These are phyloP conservation scores for Schwanniomyces sp. DNA, from an alignment of 805 yeast species.

Conservation along the genomic window DNA sequence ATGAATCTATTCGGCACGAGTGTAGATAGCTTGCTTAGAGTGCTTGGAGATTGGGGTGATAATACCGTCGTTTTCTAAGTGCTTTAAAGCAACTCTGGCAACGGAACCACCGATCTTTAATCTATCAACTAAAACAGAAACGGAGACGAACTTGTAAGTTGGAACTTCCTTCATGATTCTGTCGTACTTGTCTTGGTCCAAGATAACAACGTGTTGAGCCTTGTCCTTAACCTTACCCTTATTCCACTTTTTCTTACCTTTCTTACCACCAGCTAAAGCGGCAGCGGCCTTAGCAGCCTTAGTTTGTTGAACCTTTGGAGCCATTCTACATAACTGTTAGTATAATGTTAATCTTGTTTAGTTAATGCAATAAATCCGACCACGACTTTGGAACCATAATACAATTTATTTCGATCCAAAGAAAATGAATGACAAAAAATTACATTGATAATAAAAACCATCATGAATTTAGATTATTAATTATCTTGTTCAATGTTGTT, in stretches of 20 bases:
- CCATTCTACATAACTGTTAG: conserved; percentile 62
- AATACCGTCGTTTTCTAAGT: conserved; percentile 92
- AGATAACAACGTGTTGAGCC: conserved; percentile 96
- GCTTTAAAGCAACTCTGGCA: conserved; percentile 97
- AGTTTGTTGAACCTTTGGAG: conserved; percentile 98
- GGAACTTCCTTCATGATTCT: conserved; percentile 99
- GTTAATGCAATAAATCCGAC: not conserved
- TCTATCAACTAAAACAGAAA: conserved; percentile 98
- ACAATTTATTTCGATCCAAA: too few species aligned
- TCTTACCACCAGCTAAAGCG: conserved; percentile 99
- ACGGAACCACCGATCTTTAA: conserved; percentile 98
- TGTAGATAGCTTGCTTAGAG: conserved; percentile 96
- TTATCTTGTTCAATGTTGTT: too few species aligned
- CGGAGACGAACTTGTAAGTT: conserved; percentile 97
- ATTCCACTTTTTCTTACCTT: conserved; percentile 99
- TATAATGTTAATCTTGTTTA: conserved; percentile 3
- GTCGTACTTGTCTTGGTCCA: conserved; percentile 99
- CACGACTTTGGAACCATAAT: not conserved
- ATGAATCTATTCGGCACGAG: conserved; percentile 55
- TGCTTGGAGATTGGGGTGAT: conserved; percentile 92
- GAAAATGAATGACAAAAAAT: too few species aligned
- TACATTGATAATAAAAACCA: too few species aligned
- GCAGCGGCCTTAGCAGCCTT: conserved; percentile 99
- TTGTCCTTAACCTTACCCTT: conserved; percentile 99
- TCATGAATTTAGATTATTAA: too few species aligned